A percentile compares a stretch with the other conserved stretches of the same genome.
Evolutionary conservation across 1,139 yeast species (phyloP).

Genomic region (Candida tunisiensis): DNA sequence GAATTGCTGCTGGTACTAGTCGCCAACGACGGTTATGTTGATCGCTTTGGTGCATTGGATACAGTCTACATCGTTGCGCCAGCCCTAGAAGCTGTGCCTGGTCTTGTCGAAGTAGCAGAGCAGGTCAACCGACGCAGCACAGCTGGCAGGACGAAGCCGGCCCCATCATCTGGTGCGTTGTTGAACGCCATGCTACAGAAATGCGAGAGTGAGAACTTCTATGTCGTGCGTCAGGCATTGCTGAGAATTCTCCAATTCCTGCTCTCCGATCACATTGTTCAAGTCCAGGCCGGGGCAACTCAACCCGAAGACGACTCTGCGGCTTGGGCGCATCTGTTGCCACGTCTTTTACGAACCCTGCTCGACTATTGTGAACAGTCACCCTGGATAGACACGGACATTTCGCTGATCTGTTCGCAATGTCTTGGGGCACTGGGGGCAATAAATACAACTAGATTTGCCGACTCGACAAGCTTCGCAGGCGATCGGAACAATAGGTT

Average conservation of each 20-base stretch:
- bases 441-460: too few species aligned
- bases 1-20: too few species aligned
- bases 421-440: conserved; percentile 71
- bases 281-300: conserved; percentile 24
- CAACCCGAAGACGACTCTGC: conserved; percentile 14
- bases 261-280: conserved; percentile 27
- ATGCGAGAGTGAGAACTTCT: conserved; percentile 54
- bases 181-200: too few species aligned
- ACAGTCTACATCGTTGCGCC: too few species aligned
- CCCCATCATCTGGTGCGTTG: too few species aligned
- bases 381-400: conserved; percentile 22
- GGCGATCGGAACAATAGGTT: conserved; percentile 27
- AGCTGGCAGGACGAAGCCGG: too few species aligned
- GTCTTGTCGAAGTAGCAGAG: too few species aligned
- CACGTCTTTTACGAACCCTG: conserved; percentile 36
- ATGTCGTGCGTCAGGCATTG: conserved; percentile 66
- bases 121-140: too few species aligned
- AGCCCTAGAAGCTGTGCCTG: too few species aligned
- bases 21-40: too few species aligned
- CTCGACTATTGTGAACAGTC: conserved; percentile 45
- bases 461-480: conserved; percentile 40
- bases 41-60: too few species aligned
- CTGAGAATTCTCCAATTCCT: conserved; percentile 44
- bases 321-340: conserved; percentile 24
- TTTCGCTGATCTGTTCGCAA: conserved; percentile 44